These are phyloP conservation scores for Phytophthora pistaciae DNA, from an alignment of 352 stramenopile species.

Conservation along the genomic window DNA sequence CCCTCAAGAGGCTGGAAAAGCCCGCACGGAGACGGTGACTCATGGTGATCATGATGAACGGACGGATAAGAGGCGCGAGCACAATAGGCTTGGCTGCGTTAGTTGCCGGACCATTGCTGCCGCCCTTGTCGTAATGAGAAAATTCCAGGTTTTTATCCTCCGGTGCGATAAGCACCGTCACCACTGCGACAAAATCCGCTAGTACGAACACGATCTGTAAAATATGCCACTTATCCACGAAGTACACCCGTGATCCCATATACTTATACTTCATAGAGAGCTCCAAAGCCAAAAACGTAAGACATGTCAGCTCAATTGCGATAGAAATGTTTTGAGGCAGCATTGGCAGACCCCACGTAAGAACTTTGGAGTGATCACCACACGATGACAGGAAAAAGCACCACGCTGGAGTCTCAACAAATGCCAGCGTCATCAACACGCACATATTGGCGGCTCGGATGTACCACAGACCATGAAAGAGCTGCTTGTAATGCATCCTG, in stretches of 20 bases:
- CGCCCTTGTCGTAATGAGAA: background rate
- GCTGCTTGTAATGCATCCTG: slow-evolving; percentile 58
- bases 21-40: slow-evolving; percentile 55
- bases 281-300: slow-evolving; percentile 53
- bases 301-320: slow-evolving; percentile 53
- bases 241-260: slow-evolving; percentile 56
- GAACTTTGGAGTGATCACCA: slow-evolving; percentile 34
- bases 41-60: slow-evolving; percentile 61
- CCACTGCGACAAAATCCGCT: slow-evolving; percentile 49
- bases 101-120: background rate
- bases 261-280: slow-evolving; percentile 60
- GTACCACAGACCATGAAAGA: slow-evolving; percentile 58
- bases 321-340: slow-evolving; percentile 38
- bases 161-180: slow-evolving; percentile 46
- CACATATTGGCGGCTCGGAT: slow-evolving; percentile 55
- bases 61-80: slow-evolving; percentile 51
- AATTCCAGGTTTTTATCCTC: background rate
- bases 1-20: slow-evolving; percentile 57
- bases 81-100: slow-evolving; percentile 41
- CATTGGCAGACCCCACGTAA: slow-evolving; percentile 50
- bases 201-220: slow-evolving; percentile 56
- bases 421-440: slow-evolving; percentile 53
- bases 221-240: slow-evolving; percentile 67
- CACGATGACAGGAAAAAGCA: slow-evolving; percentile 53
- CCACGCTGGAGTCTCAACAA: slow-evolving; percentile 71